Evolutionary conservation across 2,329 filamentous ascomycete species (phyloP), one percentile per base, ranked within the genome.

Genomic region (Fusarium humuli): DNA sequence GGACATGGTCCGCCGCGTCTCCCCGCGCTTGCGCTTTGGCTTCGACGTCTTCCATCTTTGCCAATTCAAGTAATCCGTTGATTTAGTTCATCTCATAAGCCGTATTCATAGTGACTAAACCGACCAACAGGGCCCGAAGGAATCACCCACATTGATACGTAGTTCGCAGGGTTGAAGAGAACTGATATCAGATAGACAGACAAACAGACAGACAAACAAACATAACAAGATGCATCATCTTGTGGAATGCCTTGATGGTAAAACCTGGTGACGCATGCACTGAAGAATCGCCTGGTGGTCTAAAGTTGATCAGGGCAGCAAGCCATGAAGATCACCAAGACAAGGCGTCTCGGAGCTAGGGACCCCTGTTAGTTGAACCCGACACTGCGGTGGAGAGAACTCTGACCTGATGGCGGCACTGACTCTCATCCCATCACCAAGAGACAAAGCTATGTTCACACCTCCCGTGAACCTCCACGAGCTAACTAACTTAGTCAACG

Each of bases 371-470:
- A 58, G 44, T 52, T 46, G 46, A 57, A 66, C 73, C 73, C 73
- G 72, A 70, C 64, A 58, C 65, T 47, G 50, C 48, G 73, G 73
- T 61, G 72, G 67, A 61, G 48, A 50, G 62, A 42, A 73, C 73
- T 71, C 54, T 72, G 73, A 63, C 65, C 69, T 44, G 30, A 48
- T 34, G 25, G 29, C 34, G 49, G 49, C 49, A 52, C 49, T 41
- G 34, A 52, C 49, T 22, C 34, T 52, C 49, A 52, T 52, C 49
- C 40, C 23, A 41, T 25, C 72, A 73, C 41, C 62, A 66, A 53
- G 46, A 29, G 16, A 11, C 9, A 18, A 13, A 37, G 37, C 34
- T 53, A 54, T 2, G 20, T 22, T 22, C 18, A 66, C 63, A 11
- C 61, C 61, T n/a, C 13, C 40, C 29, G 40, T 41, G 20, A 12